Evolutionary conservation across 2,329 filamentous ascomycete species (phyloP), one percentile per base, ranked within the genome.

Genomic region (Aureobasidium sp.): DNA sequence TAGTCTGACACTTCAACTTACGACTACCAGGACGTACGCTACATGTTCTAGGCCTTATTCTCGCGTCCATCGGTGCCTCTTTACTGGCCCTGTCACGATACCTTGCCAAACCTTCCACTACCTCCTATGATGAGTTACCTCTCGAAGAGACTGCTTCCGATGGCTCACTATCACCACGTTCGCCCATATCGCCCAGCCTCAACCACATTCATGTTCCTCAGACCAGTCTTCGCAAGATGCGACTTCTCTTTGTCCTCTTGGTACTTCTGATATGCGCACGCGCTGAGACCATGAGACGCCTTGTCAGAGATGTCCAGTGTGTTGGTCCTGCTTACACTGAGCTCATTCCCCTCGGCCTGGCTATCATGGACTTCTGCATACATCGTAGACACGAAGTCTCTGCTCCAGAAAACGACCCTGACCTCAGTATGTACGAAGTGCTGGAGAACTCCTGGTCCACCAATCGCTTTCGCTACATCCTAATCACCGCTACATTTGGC

Each of bases 221-320:
- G 4, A 63, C 66, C 42, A 69, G 66, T 55, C 62, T 66, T 58
- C 65, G 67, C 29, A 66, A 65, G 45, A 50, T 68, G 61, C 65
- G 69, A 61, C 64, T 67, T 46, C 33, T 64, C 1, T 69, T 71
- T 46, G 45, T 69, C 15, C 33, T 66, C 5, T 57, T 72, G 37
- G 67, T 71, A n/a, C 42, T 65, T 19, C 65, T 67, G n/a, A 62
- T 74, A 17, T 70, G 69, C 33, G 37, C 68, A 13, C 65, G 72
- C 23, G 66, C 70, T 17, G 76, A 75, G 57, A 40, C 79, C 4
- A 73, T 75, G 61, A 73, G 75, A 38, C 70, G 71, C 55, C 68
- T 77, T 4, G 68, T 76, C 11, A 64, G 68, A 25, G 73, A 76
- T 49, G 70, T 70, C 13, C 75, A 80, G 68, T 81, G 79, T 65